Base-by-base conservation (phyloP, 139 green algal species). In the Chlorella vulgaris region DNA sequence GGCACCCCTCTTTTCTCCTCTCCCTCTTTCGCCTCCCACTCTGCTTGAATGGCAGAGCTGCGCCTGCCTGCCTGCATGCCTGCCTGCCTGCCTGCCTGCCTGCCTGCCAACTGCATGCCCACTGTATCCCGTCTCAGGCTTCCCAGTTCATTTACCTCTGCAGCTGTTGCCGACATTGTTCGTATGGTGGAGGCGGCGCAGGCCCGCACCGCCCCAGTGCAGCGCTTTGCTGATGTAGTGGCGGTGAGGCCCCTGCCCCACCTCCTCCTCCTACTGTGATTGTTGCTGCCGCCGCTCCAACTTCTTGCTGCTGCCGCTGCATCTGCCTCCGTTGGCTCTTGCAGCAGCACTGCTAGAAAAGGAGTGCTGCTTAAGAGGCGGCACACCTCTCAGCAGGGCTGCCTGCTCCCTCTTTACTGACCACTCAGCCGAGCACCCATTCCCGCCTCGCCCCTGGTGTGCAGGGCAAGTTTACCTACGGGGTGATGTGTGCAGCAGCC, bases 111-210 rank as follows among this genome's bases (percentile, higher is more conserved):
- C 5, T 8, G n/a, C 39, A 1, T 36, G 26, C 24, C 26, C 38
- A 58, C 13, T 22, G 5, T 19, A n/a, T 26, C 2, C 38, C 29
- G 61, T 2, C 29, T n/a, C n/a, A n/a, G n/a, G n/a, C n/a, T n/a
- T n/a, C n/a, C n/a, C n/a, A n/a, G n/a, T 31, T 35, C 65, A 50
- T 31, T 4, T 35, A 26, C 19, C 29, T 13, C 43, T 51, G 73
- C 73, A 79, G 90, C 93, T 40, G 92, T 98, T 38, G 93, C 94
- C 0, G 93, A 95, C 82, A 94, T 98, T 47, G 89, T 97, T 42
- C 84, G 89, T 19, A 78, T 94, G 69, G 94, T 97, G 61, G 94
- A 97, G 82, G 80, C 85, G 33, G 94, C 93, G 21, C 84, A 94
- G 78, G 89, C 90, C 0, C 89, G 92, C 51, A 90, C 93, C 13